Base-by-base conservation (phyloP, 306 rosid genomes). In the Abrus precatorius region DNA sequence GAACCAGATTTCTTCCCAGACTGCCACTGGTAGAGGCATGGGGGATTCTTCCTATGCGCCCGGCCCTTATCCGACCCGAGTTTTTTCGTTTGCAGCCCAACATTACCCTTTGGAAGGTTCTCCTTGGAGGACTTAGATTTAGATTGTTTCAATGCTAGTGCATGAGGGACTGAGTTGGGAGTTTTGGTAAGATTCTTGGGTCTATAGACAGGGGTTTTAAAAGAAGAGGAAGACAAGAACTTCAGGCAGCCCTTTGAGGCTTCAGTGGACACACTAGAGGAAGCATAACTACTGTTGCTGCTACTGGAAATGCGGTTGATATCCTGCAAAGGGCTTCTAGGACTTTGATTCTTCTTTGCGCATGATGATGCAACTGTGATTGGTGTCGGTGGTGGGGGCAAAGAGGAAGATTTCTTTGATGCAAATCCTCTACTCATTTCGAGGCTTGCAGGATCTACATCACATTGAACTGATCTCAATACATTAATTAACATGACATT, bases 231-330 rank as follows among this genome's bases (percentile, higher is more conserved):
- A 74, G 93, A 84, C 84, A 92, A 83, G 79, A 89, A 92, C 88
- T 88, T 87, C 78, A 94, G 96, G 79, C 97, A 89, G 20, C 95
- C 98, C 73, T 76, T 87, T 13, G 92, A 93, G 50, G 89, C 86
- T 77, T 92, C 95, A 44, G 75, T 41, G 63, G 93, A 90, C 36
- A 83, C 59, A 74, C 83, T 75, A 7, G 92, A 87, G 80, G 93
- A 72, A 55, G 83, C 89, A 75, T 78, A 81, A 32, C 92, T 80
- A 82, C 86, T 54, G 65, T 71, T 70, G 86, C 88, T 85, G 69
- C 74, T 75, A 72, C 74, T 64, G 83, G 78, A 82, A 80, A 71
- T 79, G 72, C 78, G 87, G 67, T 89, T 86, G 10, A 88, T 76
- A 85, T 88, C 89, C 79, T 83, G 89, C 49, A 91, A 85, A 6